These are phyloP conservation scores for Rhodotorula sp. DNA, from an alignment of 1,284 basidiomycete species.

Conservation along the genomic window DNA sequence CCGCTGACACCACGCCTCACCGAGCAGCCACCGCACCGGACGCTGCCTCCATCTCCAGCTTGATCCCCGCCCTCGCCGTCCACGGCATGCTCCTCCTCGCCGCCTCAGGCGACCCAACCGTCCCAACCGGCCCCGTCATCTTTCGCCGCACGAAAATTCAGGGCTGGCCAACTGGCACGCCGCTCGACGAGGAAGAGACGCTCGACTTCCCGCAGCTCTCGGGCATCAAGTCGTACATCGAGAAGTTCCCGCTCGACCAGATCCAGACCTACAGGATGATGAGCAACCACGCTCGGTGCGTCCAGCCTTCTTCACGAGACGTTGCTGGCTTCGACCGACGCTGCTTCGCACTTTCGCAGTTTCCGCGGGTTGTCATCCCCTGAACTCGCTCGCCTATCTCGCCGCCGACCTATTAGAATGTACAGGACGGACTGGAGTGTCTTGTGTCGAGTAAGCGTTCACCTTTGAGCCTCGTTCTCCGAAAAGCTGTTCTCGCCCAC, in stretches of 20 bases:
- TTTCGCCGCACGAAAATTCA: not conserved
- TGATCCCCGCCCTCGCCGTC: not conserved
- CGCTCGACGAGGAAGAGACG: not conserved
- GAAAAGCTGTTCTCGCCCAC: no score
- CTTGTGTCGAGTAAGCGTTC: no score
- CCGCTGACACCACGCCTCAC: not conserved
- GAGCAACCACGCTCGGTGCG: not conserved
- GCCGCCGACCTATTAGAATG: not conserved
- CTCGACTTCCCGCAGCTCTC: not conserved
- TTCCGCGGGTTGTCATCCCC: not conserved
- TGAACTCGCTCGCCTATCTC: not conserved
- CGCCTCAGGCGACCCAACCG: not conserved
- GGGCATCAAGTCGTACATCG: not conserved
- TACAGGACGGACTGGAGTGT: not conserved
- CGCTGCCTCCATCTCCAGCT: not conserved
- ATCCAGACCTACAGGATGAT: constrained; percentile 1
- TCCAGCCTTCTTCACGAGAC: not conserved
- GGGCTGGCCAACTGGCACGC: not conserved
- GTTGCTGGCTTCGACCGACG: not conserved
- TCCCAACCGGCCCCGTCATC: not conserved
- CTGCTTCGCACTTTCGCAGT: not conserved
- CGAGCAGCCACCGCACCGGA: not conserved
- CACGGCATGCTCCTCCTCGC: constrained; percentile 1
- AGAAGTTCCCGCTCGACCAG: constrained; percentile 31
- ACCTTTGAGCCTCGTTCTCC: no score